Evolutionary conservation across 306 rosid genomes (phyloP).

Genomic region (Prunus fruticosa): DNA sequence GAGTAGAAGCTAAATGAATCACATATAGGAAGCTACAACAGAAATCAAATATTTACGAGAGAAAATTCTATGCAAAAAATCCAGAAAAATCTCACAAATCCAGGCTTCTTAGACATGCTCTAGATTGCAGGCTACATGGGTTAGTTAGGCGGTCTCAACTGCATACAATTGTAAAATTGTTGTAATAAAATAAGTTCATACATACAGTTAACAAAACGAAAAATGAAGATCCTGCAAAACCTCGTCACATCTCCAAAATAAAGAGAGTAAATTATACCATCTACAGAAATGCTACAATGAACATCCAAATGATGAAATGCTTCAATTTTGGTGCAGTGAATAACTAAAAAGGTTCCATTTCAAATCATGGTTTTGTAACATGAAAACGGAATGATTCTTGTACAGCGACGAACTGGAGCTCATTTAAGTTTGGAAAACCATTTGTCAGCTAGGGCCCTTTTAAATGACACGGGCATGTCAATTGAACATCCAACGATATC

Average conservation of each 20-base stretch:
- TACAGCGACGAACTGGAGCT: not conserved
- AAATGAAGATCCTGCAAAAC: not conserved
- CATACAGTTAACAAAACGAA: not conserved
- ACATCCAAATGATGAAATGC: not conserved
- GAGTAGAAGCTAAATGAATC: no score
- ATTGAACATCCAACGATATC: slow-evolving; percentile 17
- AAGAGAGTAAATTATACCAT: not conserved
- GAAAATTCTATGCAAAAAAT: no score
- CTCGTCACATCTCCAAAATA: not conserved
- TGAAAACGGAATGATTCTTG: not conserved
- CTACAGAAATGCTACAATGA: no score
- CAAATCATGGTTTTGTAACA: not conserved
- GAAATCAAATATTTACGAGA: no score
- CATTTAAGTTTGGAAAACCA: not conserved
- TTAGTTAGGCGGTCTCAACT: no score
- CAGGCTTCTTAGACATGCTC: no score
- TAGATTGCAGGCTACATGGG: no score
- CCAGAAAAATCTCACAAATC: no score
- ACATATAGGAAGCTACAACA: no score
- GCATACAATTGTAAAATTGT: not conserved
- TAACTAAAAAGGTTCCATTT: not conserved
- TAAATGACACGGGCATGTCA: not conserved
- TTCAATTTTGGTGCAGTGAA: not conserved
- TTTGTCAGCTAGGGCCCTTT: not conserved
- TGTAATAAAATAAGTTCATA: not conserved